These are phyloP conservation scores for Globisporangium heterothallicum DNA, from an alignment of 352 stramenopile species.

Conservation along the genomic window DNA sequence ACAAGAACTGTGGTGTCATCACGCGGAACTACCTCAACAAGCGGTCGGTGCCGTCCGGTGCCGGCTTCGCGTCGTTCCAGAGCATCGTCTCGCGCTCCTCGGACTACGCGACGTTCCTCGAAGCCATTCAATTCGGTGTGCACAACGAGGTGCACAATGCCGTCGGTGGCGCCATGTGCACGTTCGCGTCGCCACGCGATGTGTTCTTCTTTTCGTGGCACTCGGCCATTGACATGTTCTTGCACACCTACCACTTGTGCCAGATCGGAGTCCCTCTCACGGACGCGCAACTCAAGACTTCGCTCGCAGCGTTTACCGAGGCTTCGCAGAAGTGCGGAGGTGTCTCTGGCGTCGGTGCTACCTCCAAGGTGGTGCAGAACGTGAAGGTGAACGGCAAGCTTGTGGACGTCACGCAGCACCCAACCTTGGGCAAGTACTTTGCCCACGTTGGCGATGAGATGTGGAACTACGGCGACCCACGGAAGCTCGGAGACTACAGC, in stretches of 20 bases:
- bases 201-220: slow-evolving; percentile 7
- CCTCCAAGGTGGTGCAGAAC: background rate
- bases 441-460: slow-evolving; percentile 4
- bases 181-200: slow-evolving; percentile 16
- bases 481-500: slow-evolving; percentile 6
- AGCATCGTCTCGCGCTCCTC: slow-evolving; percentile 20
- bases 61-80: slow-evolving; percentile 26
- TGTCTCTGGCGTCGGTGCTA: background rate
- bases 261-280: slow-evolving; percentile 20
- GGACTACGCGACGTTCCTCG: slow-evolving; percentile 25
- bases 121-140: slow-evolving; percentile 28
- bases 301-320: slow-evolving; percentile 1
- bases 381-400: slow-evolving; percentile 1
- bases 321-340: background rate
- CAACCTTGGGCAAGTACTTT: slow-evolving; percentile 15
- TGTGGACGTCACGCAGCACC: slow-evolving; percentile 1
- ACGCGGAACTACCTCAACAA: slow-evolving; percentile 23
- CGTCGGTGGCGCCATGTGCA: slow-evolving; percentile 23
- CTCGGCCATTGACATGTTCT: slow-evolving; percentile 25
- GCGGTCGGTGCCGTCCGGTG: slow-evolving; percentile 27
- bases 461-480: slow-evolving; percentile 3
- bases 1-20: slow-evolving; percentile 24
- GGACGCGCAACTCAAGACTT: background rate
- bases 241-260: slow-evolving; percentile 31
- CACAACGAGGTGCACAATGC: slow-evolving; percentile 35